Evolutionary conservation across 2,329 filamentous ascomycete genomes (phyloP), one percentile per base, ranked within the genome.

Genomic region (Scopulariopsis brevicaulis): DNA sequence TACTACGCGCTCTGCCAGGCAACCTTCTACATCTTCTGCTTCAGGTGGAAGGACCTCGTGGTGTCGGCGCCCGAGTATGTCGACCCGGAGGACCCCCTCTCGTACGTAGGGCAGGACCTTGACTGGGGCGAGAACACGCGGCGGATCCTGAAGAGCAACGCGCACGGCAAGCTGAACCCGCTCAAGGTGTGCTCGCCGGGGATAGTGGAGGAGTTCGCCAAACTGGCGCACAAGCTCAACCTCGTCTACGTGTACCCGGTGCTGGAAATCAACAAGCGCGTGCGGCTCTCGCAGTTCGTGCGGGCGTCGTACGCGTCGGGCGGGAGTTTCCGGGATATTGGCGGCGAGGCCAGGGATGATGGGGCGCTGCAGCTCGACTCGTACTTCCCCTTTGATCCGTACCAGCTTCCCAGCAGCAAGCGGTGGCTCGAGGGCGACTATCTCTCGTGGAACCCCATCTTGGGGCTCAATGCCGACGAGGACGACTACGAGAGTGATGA

Each of bases 371-470:
- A 96, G 70, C 80, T 99, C 1, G 92, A 97, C 64, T 89, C 91
- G 0, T 96, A 96, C 70, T 99, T 97, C 67, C 94, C 94, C 0
- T 99, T 99, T 66, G 94, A 99, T 68, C 95, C 95, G 2, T 99
- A 97, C 70, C 87, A 93, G 66, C 76, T 99, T 55, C 92, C 92
- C 0, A 77, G 84, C 63, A 96, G 92, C 70, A 90, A 89, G 71
- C 81, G 84, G 60, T 97, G 94, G 95, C 74, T 99, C 14, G 87
- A 91, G 61, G 80, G 82, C 22, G 87, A 95, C 67, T 96, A 96
- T 67, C 80, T 93, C 34, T 78, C 85, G 55, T 96, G 90, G 89
- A 82, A 83, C 62, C 81, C 85, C 5, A 82, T 95, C 40, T 84
- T 85, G 0, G 89, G 88, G 0, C 72, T 91, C 12, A 80, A 86